These are phyloP conservation scores for Cyberlindnera xylosilytica DNA, from an alignment of 805 yeast species.

Conservation along the genomic window DNA sequence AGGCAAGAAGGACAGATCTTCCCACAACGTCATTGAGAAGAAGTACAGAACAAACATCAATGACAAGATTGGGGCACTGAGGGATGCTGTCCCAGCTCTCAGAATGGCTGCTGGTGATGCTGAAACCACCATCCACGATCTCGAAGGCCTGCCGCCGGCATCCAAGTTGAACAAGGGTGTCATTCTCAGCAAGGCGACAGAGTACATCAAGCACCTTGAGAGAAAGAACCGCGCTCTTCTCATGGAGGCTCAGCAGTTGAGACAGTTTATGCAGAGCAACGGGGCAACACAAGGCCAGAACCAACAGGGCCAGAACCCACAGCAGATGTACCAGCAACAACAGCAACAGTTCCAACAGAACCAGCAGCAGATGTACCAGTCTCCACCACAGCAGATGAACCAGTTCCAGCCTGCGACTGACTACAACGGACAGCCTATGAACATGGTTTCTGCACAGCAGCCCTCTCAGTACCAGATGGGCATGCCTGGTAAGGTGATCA, in stretches of 20 bases:
- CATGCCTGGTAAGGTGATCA: slow-evolving; percentile 34
- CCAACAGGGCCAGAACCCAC: slow-evolving; percentile 7
- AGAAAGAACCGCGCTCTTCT: slow-evolving; percentile 35
- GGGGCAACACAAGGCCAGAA: neutral
- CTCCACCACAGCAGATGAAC: slow-evolving; percentile 6
- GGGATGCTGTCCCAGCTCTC: slow-evolving; percentile 77
- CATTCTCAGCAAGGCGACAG: slow-evolving; percentile 73
- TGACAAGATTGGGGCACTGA: slow-evolving; percentile 60
- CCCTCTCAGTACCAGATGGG: slow-evolving; percentile 22
- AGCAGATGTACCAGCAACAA: slow-evolving; percentile 16
- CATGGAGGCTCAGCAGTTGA: slow-evolving; percentile 51
- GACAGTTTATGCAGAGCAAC: slow-evolving; percentile 18
- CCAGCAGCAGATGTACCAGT: slow-evolving; percentile 12
- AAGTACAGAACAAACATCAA: slow-evolving; percentile 78
- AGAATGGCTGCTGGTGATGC: slow-evolving; percentile 56
- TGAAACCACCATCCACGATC: slow-evolving; percentile 41
- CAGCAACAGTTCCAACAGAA: slow-evolving; percentile 15
- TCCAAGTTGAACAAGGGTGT: slow-evolving; percentile 75
- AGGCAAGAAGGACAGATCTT: slow-evolving; percentile 46
- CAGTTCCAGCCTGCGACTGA: slow-evolving; percentile 27
- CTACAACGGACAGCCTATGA: slow-evolving; percentile 24
- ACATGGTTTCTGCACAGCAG: slow-evolving; percentile 24
- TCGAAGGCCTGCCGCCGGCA: slow-evolving; percentile 78
- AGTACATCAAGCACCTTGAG: slow-evolving; percentile 73
- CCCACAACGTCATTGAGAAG: slow-evolving; percentile 80